Base-by-base conservation (phyloP, 176 grass and related monocot genomes). In the Ananas comosus region DNA sequence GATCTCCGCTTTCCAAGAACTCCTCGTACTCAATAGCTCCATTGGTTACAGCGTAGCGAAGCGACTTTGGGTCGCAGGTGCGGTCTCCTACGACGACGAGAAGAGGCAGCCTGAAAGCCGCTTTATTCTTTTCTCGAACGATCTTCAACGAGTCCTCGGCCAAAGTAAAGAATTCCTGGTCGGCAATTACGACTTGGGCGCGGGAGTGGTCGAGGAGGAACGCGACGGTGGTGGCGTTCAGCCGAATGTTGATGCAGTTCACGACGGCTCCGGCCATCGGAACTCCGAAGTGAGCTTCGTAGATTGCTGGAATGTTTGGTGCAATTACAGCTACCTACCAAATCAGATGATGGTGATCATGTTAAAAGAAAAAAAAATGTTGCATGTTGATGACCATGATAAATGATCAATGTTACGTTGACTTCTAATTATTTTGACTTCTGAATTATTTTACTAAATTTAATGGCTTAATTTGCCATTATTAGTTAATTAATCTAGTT, bases 251-350 rank as follows among this genome's bases (percentile, higher is more conserved):
- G 25, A 93, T 74, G 0, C 84, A 83, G 75, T 93, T 93, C 68
- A 93, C 77, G 51, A 93, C 89, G 28, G 94, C 89, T 50, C 89
- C 89, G 3, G 89, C 76, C 89, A 99, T 99, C 11, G 94, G 94
- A 66, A 99, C 81, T 1, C 89, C 87, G 9, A 99, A 99, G 51
- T 99, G 94, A 49, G 84, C 84, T 81, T 99, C 94, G 12, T 88
- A 99, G 18, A 90, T 78, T 14, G 89, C 94, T 3, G 89, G 94
- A 13, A 99, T 51, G 65, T 93, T 99, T 67, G 94, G 89, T 67
- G 89, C 89, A 79, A 99, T 86, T 16, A 99, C 80, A 11, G 94
- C 87, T 80, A 99, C 89, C 89, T 93, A 24, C 23, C 6, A 66
- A 17, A 59, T 59, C 54, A 19, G 14, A 58, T 18, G 25, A 19